Base-by-base conservation (phyloP, 305 asterid genomes). In the Plantago rigida region DNA sequence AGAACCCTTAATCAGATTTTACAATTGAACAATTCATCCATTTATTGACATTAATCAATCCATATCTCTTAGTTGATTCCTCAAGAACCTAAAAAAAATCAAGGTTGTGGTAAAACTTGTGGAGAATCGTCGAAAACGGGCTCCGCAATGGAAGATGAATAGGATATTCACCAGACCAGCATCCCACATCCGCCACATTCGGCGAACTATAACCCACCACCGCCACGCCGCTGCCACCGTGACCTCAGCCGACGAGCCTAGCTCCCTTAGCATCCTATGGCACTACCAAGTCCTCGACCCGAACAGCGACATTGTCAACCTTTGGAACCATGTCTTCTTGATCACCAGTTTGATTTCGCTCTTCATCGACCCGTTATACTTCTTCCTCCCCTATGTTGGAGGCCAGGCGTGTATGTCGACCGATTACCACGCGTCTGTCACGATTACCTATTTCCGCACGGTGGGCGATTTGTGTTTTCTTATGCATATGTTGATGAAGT, bases 141-240 rank as follows among this genome's bases (percentile, higher is more conserved):
- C 78, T 82, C 95, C 87, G 91, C 95, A 73, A 87, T 85, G 97
- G 96, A 86, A 80, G 92, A 91, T 91, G 98, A 81, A 76, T 88
- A 84, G 84, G 36, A 65, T 91, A 79, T 73, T 91, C 77, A 57
- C 77, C 65, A 75, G 77, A 77, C 93, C 87, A 73, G 93, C 90
- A 36, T 86, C 88, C 63, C 96, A 79, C 75, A 67, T 87, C 79
- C 93, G 95, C 87, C 87, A 81, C 41, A 31, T 85, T 72, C 73
- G 79, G 73, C 91, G 84, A 74, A 65, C 81, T 4, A 6, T 80
- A 6, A 69, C 82, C 67, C 68, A 65, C 39, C 77, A 73, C 62
- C 70, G 46, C 47, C 8, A 60, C 66, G 51, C 66, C 63, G 34
- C 58, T 29, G 75, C 60, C 56, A 56, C 57, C 56, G 19, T 0